A percentile compares a stretch with the other conserved stretches of the same genome.
These are phyloP conservation scores for Xanthoconium separans DNA, from an alignment of 1,284 basidiomycete genomes.

Conservation along the genomic window DNA sequence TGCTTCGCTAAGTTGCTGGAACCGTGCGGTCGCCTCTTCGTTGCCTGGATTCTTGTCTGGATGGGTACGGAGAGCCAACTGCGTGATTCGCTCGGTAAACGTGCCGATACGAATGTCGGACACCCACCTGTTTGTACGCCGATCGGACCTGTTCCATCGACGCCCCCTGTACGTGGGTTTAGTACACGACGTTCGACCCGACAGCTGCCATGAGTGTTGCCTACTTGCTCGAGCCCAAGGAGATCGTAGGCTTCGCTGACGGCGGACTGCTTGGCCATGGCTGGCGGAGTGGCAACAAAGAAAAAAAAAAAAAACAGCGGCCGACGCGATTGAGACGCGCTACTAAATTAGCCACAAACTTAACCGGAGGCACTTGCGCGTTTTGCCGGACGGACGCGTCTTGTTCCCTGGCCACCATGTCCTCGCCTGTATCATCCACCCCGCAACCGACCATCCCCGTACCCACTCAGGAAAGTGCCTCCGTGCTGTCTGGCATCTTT, in stretches of 20 bases:
- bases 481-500: conserved; percentile 21
- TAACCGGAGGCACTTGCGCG: not conserved
- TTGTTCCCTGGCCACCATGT: conserved; percentile 17
- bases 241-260: conserved; percentile 51
- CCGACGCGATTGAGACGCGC: conserved; percentile 34
- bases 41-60: conserved; percentile 73
- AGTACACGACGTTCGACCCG: not conserved
- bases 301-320: conserved; percentile 8
- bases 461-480: conserved; percentile 8
- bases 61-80: conserved; percentile 67
- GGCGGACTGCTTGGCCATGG: conserved; percentile 39
- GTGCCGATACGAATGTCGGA: not conserved
- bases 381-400: conserved; percentile 3
- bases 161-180: conserved; percentile 44
- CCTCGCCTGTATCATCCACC: not conserved
- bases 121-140: conserved; percentile 62
- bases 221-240: conserved; percentile 61
- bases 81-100: conserved; percentile 5
- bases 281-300: conserved; percentile 11
- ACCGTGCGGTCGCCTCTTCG: conserved; percentile 61
- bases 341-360: conserved; percentile 15
- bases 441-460: conserved; percentile 10
- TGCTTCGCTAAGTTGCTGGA: conserved; percentile 66
- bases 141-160: conserved; percentile 62
- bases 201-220: conserved; percentile 7